Base-by-base conservation (phyloP, 164 flowering plant genomes). In the Vitis rotundifolia region DNA sequence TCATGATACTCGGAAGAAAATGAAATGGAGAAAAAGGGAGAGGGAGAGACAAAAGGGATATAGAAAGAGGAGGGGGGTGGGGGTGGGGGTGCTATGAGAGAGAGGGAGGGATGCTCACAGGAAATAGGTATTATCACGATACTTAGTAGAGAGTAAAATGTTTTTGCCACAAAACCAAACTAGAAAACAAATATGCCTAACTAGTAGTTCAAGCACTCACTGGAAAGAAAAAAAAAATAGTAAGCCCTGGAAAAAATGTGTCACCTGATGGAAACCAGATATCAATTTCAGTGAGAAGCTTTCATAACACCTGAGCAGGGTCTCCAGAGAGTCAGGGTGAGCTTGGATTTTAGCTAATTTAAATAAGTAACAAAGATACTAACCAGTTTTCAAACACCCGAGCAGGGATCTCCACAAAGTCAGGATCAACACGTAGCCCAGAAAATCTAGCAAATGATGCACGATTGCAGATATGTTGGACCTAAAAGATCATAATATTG, bases 231-330 rank as follows among this genome's bases (percentile, higher is more conserved):
- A 48, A 65, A 53, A 52, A 7, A 59, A 50, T 12, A 47, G 12
- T 22, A 64, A 74, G 1, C 14, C 49, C 48, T 49, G 7, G 44
- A 57, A 54, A 60, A 63, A 31, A 60, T 63, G 67, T 11, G 31
- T 81, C 63, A 95, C 99, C 97, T 93, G 87, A 84, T 91, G 87
- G 77, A 86, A 93, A 58, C 99, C 98, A 75, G 99, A 95, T 72
- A 95, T 79, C 84, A 91, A 63, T 82, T 93, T 91, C 73, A 95
- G 73, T 50, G 84, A 74, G 75, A 72, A 72, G 77, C 81, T 83
- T 72, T 95, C 97, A 56, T 88, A 95, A 76, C 98, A 95, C 99
- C 98, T 95, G 75, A 13, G 71, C 19, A 64, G 37, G 52, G 62
- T 8, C 28, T 60, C 67, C 16, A 63, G 69, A 72, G 5, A 62